Percentiles rank a stretch among this genome's conserved stretches.
Evolutionary conservation across 2,329 filamentous ascomycete genomes (phyloP).

Genomic region (Lachnellula subtilissima): DNA sequence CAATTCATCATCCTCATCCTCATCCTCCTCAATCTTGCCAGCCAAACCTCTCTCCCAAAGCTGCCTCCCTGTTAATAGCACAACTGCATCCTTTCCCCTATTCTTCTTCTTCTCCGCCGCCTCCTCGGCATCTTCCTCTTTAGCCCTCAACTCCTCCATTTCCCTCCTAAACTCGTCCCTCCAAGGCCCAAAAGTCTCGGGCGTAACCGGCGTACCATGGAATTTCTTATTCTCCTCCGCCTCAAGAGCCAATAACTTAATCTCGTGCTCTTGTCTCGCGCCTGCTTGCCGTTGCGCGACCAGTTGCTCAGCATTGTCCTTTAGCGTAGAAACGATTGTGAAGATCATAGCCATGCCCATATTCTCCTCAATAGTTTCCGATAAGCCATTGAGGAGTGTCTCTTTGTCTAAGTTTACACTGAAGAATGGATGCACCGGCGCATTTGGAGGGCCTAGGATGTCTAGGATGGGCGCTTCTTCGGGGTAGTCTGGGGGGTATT

Average conservation of each 20-base stretch:
- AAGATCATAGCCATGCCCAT: slow-evolving; percentile 98
- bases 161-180: slow-evolving; percentile 71
- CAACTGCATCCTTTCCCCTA: slow-evolving; percentile 67
- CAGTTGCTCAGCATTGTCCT: slow-evolving; percentile 85
- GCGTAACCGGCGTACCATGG: slow-evolving; percentile 82
- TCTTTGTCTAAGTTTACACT: slow-evolving; percentile 76
- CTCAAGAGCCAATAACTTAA: slow-evolving; percentile 57
- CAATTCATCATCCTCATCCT: slow-evolving; percentile 56
- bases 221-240: slow-evolving; percentile 96
- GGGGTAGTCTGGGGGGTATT: slow-evolving; percentile 86
- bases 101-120: slow-evolving; percentile 78
- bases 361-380: slow-evolving; percentile 81
- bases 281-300: slow-evolving; percentile 68
- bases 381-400: slow-evolving; percentile 63
- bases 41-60: slow-evolving; percentile 73
- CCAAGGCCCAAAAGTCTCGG: slow-evolving; percentile 82
- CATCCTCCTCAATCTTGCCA: slow-evolving; percentile 61
- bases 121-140: slow-evolving; percentile 69
- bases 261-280: slow-evolving; percentile 53
- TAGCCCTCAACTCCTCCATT: slow-evolving; percentile 67
- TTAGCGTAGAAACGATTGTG: slow-evolving; percentile 78
- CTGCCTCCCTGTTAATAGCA: slow-evolving; percentile 66
- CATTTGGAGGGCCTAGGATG: slow-evolving; percentile 67
- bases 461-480: slow-evolving; percentile 81
- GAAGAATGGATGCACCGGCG: slow-evolving; percentile 65